phyloP scores from a whole-genome alignment of 306 rosid species.

The Lathyrus oleraceus region DNA sequence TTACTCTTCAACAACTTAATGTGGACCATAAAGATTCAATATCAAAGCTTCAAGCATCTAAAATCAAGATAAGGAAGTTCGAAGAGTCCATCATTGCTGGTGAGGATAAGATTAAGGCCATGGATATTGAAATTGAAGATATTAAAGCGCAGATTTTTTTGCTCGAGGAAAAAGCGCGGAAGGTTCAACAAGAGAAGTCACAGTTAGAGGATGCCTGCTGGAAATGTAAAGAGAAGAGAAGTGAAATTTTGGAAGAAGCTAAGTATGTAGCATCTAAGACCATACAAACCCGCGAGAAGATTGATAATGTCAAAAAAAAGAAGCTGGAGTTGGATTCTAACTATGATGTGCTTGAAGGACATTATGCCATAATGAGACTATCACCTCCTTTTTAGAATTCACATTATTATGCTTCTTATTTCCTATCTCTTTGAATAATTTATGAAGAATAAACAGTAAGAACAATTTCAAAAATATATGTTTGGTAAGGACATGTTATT shows the following conservation, averaged over 20 bases:
- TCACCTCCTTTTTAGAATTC: not conserved
- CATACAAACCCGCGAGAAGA: not conserved
- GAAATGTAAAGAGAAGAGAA: not conserved
- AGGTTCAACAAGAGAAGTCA: conserved; percentile 1
- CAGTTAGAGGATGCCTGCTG: conserved; percentile 5
- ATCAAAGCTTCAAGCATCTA: not conserved
- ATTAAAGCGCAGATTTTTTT: not conserved
- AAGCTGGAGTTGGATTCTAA: conserved; percentile 3
- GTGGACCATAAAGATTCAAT: not conserved
- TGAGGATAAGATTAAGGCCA: not conserved
- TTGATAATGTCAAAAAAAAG: not conserved
- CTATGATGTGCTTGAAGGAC: not conserved
- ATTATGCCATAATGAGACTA: not conserved
- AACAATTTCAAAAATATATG: no score
- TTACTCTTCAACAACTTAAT: conserved; percentile 11
- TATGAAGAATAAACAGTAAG: not conserved
- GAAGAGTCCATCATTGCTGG: not conserved
- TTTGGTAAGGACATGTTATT: no score
- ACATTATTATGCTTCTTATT: not conserved
- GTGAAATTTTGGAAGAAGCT: not conserved
- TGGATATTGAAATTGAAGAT: conserved; percentile 14
- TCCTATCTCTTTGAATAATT: not conserved
- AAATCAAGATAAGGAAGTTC: not conserved
- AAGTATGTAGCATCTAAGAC: not conserved
- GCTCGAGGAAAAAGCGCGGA: not conserved